Evolutionary conservation across 768 basidiomycete species (phyloP), one percentile per base, ranked within the genome.

Genomic region (Mycena galericulata): DNA sequence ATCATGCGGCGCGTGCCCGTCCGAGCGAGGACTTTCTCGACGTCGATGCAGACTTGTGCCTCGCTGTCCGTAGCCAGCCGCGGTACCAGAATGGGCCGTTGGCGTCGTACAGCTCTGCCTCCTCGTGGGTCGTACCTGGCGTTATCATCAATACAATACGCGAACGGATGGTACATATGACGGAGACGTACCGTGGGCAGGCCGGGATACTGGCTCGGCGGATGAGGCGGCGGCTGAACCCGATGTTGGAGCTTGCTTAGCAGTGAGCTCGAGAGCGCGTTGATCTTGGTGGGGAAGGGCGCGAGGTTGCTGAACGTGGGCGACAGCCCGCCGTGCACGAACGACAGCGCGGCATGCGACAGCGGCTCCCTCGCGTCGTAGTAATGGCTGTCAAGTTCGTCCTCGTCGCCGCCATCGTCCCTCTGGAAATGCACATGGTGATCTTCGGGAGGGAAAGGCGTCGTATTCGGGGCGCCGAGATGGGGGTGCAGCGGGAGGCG

Each of bases 71-170:
- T 83, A 18, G 97, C 97, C 96, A 96, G 1, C 96, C 96, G 14
- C 98, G 87, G 77, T 96, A 98, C 98, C 98, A 98, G 49, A 97
- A 79, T 4, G 96, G 96, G 0, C 97, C 97, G 46, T 94, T 88
- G 1, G 85, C 74, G 26, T 85, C 87, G 73, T 97, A 98, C 38
- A 98, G 76, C 36, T 87, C 85, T 9, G 82, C 75, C 78, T 98
- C 96, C 65, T 90, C 90, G 0, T 71, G 72, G 0, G 92, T 92
- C 7, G 93, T 82, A 41, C 82, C 88, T 73, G 73, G 50, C 82
- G 12, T 81, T 51, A 29, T 71, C 30, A 71, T 46, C 68, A 77
- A 26, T 36, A 34, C 24, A 65, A 18, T n/a, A 55, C 30, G 38
- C 62, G n/a, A n/a, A n/a, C 18, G 12, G 36, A n/a, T n/a, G 36